A percentile compares a stretch with the other conserved stretches of the same genome.
Conservation (phyloP, 495 filamentous ascomycete genomes). For the Pseudotulostoma volvatum region DNA sequence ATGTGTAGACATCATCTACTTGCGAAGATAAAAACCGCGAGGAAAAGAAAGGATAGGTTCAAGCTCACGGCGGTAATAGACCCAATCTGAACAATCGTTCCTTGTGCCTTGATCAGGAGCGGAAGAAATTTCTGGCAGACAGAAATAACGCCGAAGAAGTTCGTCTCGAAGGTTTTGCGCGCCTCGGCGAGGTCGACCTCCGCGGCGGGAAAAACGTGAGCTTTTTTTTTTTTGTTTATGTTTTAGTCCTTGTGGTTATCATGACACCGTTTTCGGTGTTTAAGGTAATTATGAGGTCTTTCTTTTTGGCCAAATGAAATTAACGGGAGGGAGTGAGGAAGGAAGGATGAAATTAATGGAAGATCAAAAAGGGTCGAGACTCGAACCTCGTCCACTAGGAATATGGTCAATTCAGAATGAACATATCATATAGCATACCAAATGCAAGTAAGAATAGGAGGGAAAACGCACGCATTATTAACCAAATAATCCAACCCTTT, state of each 20-base stretch:
- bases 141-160: constrained; percentile 41
- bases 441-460: not conserved
- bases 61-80: constrained; percentile 33
- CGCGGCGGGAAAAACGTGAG: constrained; percentile 31
- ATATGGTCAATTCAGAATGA: too few species aligned
- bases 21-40: too few species aligned
- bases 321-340: too few species aligned
- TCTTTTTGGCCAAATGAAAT: not conserved
- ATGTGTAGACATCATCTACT: too few species aligned
- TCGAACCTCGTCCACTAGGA: too few species aligned
- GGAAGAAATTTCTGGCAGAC: constrained; percentile 44
- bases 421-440: too few species aligned
- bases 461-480: constrained; percentile 40
- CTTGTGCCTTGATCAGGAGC: constrained; percentile 39
- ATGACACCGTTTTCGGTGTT: too few species aligned
- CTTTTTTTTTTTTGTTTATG: too few species aligned
- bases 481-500: constrained; percentile 39
- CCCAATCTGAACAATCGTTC: constrained; percentile 46
- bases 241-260: too few species aligned
- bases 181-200: constrained; percentile 37
- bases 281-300: too few species aligned
- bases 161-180: constrained; percentile 37
- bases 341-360: too few species aligned
- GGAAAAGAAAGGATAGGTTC: not conserved
- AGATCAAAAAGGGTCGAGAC: too few species aligned